Percentiles rank a stretch among this genome's conserved stretches.
phyloP scores from a whole-genome alignment of 164 flowering plant genomes.

The Vitis cinerea region DNA sequence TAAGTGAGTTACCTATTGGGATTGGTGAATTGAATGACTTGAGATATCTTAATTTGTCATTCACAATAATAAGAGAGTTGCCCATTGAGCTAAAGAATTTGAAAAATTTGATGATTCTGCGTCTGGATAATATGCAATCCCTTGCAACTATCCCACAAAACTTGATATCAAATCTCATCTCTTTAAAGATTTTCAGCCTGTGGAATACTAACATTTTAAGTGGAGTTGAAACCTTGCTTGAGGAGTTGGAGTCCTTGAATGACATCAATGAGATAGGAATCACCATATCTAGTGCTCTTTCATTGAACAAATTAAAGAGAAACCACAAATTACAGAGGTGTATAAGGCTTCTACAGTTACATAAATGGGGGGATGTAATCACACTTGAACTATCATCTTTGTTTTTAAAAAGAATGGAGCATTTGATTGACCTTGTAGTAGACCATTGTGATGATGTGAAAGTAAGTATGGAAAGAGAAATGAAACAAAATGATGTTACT shows the following conservation, averaged over 20 bases:
- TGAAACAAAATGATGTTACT: too few relatives aligned
- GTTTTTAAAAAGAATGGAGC: too few relatives aligned
- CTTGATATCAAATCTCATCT: background rate
- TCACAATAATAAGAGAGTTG: background rate
- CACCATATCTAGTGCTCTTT: too few relatives aligned
- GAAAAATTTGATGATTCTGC: conserved; percentile 7
- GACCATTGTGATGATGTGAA: too few relatives aligned
- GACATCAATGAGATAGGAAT: background rate
- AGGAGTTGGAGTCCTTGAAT: background rate
- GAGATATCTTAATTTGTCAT: conserved; percentile 9
- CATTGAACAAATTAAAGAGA: too few relatives aligned
- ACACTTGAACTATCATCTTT: too few relatives aligned
- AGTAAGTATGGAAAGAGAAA: too few relatives aligned
- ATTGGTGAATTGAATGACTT: background rate
- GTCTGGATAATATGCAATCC: background rate
- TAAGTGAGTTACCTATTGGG: too few relatives aligned
- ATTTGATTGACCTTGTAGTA: accelerated
- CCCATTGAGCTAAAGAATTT: conserved; percentile 4
- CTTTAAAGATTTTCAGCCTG: background rate
- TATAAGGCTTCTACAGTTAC: too few relatives aligned
- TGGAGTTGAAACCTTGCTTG: background rate
- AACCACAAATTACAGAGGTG: too few relatives aligned
- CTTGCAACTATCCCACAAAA: background rate
- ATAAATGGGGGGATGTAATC: too few relatives aligned
- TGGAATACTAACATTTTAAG: too few relatives aligned